A percentile compares a stretch with the other conserved stretches of the same genome.
Evolutionary conservation across 1,284 basidiomycete species (phyloP).

Genomic region (Ustilago esculenta): DNA sequence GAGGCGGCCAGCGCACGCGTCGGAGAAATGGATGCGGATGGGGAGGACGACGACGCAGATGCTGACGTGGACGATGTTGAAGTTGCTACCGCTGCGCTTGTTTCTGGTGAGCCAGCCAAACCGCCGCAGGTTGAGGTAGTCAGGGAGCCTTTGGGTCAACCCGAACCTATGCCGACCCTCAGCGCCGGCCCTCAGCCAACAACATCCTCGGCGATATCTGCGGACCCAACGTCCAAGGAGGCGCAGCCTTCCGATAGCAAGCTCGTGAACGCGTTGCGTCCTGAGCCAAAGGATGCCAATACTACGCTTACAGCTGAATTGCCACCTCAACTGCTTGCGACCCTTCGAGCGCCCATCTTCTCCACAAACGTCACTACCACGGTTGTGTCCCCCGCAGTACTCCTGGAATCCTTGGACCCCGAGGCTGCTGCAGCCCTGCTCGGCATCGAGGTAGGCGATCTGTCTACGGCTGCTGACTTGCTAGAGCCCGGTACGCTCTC

Average conservation of each 20-base stretch:
- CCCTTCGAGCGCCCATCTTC: slow-evolving; percentile 64
- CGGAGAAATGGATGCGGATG: slow-evolving; percentile 50
- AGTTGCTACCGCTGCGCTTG: slow-evolving; percentile 35
- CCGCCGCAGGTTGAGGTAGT: slow-evolving; percentile 43
- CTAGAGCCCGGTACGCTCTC: slow-evolving; percentile 50
- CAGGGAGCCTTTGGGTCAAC: slow-evolving; percentile 30
- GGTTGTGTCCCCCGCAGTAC: slow-evolving; percentile 52
- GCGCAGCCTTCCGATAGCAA: slow-evolving; percentile 1
- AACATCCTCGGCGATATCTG: neutral
- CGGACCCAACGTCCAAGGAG: neutral
- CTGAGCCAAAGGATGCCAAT: slow-evolving; percentile 38
- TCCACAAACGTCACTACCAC: slow-evolving; percentile 54
- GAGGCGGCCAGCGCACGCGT: slow-evolving; percentile 45
- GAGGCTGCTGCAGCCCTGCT: slow-evolving; percentile 52
- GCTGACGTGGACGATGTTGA: slow-evolving; percentile 53
- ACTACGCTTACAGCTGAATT: slow-evolving; percentile 55
- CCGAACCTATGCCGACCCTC: slow-evolving; percentile 47
- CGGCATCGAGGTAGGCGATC: slow-evolving; percentile 46
- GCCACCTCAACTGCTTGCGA: slow-evolving; percentile 56
- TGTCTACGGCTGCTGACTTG: slow-evolving; percentile 37
- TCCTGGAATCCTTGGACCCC: slow-evolving; percentile 55
- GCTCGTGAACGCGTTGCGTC: slow-evolving; percentile 22
- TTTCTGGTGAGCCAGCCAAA: slow-evolving; percentile 46
- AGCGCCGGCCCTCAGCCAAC: slow-evolving; percentile 1
- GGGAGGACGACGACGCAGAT: slow-evolving; percentile 46